A percentile compares a stretch with the other conserved stretches of the same genome.
Conservation (phyloP, 768 basidiomycete species). For the Auriculariales sp. region DNA sequence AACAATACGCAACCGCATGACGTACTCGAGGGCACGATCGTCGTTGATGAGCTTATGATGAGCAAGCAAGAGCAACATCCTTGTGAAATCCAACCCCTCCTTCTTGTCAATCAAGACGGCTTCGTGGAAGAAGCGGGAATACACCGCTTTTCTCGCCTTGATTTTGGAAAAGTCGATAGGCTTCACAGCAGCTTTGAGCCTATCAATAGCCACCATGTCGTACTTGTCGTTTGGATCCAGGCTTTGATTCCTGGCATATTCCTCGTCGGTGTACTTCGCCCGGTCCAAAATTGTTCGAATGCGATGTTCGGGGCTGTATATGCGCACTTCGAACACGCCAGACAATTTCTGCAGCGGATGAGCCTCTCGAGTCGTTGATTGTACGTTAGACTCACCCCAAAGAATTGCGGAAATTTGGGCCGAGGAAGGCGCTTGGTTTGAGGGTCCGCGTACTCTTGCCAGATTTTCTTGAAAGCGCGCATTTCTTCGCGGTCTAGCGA, state of each 20-base stretch:
- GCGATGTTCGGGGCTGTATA: slow-evolving; percentile 62
- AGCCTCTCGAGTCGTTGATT: not conserved
- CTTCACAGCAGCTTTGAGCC: slow-evolving; percentile 42
- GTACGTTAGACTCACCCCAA: slow-evolving; percentile 41
- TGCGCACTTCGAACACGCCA: slow-evolving; percentile 77
- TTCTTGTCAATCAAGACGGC: slow-evolving; percentile 58
- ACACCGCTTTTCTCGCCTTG: slow-evolving; percentile 51
- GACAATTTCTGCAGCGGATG: slow-evolving; percentile 44
- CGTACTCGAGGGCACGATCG: slow-evolving; percentile 75
- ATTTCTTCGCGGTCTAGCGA: slow-evolving; percentile 82
- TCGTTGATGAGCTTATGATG: slow-evolving; percentile 90
- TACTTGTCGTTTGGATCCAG: no score
- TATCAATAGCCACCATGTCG: no score
- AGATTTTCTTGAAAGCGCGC: slow-evolving; percentile 87
- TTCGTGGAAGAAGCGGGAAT: slow-evolving; percentile 75
- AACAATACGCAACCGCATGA: slow-evolving; percentile 10
- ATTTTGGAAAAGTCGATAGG: slow-evolving; percentile 52
- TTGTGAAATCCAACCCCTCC: slow-evolving; percentile 79
- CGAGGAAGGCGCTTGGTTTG: slow-evolving; percentile 69
- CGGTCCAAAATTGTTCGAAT: slow-evolving; percentile 42
- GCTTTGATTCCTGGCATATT: slow-evolving; percentile 19
- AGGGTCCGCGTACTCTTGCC: slow-evolving; percentile 71
- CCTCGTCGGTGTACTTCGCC: slow-evolving; percentile 24
- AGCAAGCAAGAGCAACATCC: slow-evolving; percentile 74
- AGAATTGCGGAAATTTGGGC: slow-evolving; percentile 59